Conservation (phyloP, 305 asterid species). For the Fraxinus dipetala region DNA sequence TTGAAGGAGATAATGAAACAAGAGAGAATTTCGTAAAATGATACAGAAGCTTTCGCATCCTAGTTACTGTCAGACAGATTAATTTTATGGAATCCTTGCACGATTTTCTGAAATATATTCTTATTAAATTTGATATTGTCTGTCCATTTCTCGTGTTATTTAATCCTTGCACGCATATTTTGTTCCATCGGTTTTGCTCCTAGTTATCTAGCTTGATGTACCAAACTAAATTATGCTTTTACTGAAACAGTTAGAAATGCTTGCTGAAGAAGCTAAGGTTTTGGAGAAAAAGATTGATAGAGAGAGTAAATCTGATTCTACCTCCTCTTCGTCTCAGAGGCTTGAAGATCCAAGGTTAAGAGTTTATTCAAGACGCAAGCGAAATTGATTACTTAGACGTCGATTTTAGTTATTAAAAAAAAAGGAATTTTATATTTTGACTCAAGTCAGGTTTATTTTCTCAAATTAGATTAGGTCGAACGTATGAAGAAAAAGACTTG, state of each 20-base stretch:
- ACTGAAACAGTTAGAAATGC: constrained; percentile 59
- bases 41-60: neutral
- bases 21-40: neutral
- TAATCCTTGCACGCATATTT: neutral
- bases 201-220: neutral
- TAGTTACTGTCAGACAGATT: neutral
- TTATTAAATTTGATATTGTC: neutral
- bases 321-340: neutral
- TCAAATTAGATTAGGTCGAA: neutral
- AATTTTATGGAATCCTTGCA: neutral
- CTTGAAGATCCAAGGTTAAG: constrained; percentile 1
- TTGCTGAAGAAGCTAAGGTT: constrained; percentile 61
- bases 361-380: neutral
- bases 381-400: neutral
- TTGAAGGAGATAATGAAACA: neutral
- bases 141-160: neutral
- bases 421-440: neutral
- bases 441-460: neutral
- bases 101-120: neutral
- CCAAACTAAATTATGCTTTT: neutral
- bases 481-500: neutral
- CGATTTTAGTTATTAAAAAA: neutral
- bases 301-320: constrained; percentile 21
- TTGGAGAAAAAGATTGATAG: constrained; percentile 50
- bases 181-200: neutral